phyloP scores from a whole-genome alignment of 2,329 filamentous ascomycete species.

The Corinectria fuckeliana region DNA sequence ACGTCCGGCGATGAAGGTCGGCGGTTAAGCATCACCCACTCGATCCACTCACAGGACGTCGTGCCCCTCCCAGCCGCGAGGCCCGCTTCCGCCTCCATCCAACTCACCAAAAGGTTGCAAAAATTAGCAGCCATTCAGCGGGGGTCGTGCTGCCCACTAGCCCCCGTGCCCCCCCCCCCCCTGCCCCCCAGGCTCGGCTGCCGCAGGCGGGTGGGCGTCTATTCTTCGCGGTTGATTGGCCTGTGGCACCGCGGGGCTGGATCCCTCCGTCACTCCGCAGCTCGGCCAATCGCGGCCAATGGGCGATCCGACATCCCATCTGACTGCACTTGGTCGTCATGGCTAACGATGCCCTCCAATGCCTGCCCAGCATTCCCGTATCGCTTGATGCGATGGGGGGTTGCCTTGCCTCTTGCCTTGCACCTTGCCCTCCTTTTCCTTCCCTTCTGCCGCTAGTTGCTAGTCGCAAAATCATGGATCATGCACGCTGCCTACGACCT shows the following conservation, averaged over 20 bases:
- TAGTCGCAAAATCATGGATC: constrained; percentile 8
- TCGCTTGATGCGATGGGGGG: constrained; percentile 11
- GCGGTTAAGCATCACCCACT: constrained; percentile 33
- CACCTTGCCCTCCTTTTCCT: not conserved
- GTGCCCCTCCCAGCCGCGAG: constrained; percentile 8
- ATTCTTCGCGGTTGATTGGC: constrained; percentile 33
- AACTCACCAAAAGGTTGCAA: constrained; percentile 20
- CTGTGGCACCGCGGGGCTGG: constrained; percentile 29
- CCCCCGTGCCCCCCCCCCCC: too few relatives aligned
- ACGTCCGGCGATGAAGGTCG: constrained; percentile 28
- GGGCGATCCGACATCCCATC: not conserved
- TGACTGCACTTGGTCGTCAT: not conserved
- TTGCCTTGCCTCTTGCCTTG: not conserved
- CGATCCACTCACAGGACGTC: not conserved
- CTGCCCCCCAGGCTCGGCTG: not conserved
- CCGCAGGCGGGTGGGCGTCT: constrained; percentile 29
- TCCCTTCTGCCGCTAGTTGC: constrained; percentile 6
- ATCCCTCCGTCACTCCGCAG: constrained; percentile 34
- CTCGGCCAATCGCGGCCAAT: constrained; percentile 26
- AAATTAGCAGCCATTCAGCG: constrained; percentile 28
- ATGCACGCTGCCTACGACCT: constrained; percentile 12
- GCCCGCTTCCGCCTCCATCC: too few relatives aligned
- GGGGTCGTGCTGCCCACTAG: too few relatives aligned
- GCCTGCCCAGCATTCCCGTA: not conserved
- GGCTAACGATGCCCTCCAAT: constrained; percentile 10